phyloP scores from a whole-genome alignment of 257 asterid species.

The Solanum chiquidenum region DNA sequence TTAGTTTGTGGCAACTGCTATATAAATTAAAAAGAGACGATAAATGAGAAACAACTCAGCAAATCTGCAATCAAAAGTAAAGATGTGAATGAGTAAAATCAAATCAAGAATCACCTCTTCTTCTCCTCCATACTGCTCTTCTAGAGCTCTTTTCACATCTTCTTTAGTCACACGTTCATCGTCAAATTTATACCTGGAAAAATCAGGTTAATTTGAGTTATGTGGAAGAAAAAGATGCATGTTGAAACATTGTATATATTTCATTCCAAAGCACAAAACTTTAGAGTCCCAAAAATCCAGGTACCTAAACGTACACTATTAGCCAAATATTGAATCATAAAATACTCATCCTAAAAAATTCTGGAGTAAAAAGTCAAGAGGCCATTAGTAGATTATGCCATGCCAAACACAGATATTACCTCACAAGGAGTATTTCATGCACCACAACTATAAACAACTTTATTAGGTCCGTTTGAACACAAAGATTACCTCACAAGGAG shows the following conservation, averaged over 20 bases:
- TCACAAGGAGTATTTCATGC: neutral
- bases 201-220: neutral
- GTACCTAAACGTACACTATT: neutral
- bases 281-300: neutral
- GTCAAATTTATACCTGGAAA: slow-evolving; percentile 77
- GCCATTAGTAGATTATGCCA: neutral
- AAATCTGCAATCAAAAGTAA: neutral
- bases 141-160: slow-evolving; percentile 84
- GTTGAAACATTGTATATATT: neutral
- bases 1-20: slow-evolving; percentile 82
- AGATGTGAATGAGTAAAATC: neutral
- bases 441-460: neutral
- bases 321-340: neutral
- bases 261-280: neutral
- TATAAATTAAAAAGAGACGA: neutral
- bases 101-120: slow-evolving; percentile 52
- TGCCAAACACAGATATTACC: neutral
- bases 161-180: slow-evolving; percentile 98
- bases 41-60: neutral
- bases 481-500: neutral
- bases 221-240: neutral
- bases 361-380: neutral
- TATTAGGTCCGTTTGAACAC: neutral
- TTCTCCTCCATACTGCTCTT: slow-evolving; percentile 98
- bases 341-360: neutral